phyloP scores from a whole-genome alignment of 2,329 filamentous ascomycete species.

The Podosphaera aphanis region DNA sequence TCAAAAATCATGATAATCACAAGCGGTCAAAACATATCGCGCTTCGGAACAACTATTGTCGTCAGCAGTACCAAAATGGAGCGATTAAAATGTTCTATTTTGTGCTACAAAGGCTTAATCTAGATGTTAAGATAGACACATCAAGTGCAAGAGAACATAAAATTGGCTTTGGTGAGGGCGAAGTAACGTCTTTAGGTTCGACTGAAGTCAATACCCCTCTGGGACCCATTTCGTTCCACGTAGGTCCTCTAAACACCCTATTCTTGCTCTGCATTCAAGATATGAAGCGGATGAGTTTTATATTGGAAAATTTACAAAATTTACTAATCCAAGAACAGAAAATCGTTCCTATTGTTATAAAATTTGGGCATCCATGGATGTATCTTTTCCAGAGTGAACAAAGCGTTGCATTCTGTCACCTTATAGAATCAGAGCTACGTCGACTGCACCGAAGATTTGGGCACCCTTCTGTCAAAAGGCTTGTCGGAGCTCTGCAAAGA shows the following conservation, averaged over 20 bases:
- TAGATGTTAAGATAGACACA: background rate
- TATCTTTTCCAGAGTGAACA: background rate
- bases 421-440: background rate
- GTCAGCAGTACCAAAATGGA: no score
- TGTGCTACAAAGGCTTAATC: background rate
- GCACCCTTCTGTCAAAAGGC: background rate
- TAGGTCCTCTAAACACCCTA: background rate
- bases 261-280: constrained; percentile 1
- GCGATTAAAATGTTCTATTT: no score
- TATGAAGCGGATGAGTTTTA: background rate
- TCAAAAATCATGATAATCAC: no score
- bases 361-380: constrained; percentile 1
- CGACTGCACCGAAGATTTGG: background rate
- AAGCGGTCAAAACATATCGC: no score
- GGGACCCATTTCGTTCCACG: background rate
- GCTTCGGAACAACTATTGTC: no score
- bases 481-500: background rate
- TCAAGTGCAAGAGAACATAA: background rate
- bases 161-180: background rate
- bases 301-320: background rate
- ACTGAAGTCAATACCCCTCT: background rate
- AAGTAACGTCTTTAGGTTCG: background rate
- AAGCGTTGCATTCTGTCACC: background rate
- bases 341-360: background rate
- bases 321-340: background rate